Conservation (phyloP, 768 basidiomycete genomes). For the Termitomyces sp. region DNA sequence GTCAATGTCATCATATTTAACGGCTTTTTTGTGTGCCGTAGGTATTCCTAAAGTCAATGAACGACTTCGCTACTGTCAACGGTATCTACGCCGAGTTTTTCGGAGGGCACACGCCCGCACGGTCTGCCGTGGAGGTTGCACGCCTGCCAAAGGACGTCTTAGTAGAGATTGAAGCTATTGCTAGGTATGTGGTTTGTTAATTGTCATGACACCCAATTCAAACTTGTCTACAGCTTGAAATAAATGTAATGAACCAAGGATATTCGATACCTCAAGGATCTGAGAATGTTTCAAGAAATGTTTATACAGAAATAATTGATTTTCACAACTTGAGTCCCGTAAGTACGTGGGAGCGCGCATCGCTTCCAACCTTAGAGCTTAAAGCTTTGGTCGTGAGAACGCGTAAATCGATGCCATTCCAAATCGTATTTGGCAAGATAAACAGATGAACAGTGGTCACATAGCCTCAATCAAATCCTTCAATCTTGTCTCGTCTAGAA, state of each 20-base stretch:
- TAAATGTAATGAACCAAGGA: constrained; percentile 9
- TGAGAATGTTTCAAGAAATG: constrained; percentile 6
- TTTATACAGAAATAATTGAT: constrained; percentile 3
- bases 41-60: constrained; percentile 92
- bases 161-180: constrained; percentile 90
- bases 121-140: constrained; percentile 87
- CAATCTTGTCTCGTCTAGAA: constrained; percentile 73
- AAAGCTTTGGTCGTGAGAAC: neutral
- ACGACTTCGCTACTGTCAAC: constrained; percentile 84
- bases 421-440: neutral
- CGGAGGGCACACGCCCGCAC: constrained; percentile 86
- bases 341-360: neutral
- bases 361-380: neutral
- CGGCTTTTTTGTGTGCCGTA: constrained; percentile 21
- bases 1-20: neutral
- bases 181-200: constrained; percentile 43
- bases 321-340: neutral
- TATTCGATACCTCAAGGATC: neutral
- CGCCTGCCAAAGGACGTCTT: constrained; percentile 87
- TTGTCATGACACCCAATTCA: neutral
- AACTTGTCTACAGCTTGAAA: constrained; percentile 24
- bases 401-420: constrained; percentile 3
- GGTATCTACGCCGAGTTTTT: constrained; percentile 79
- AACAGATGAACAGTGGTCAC: constrained; percentile 33
- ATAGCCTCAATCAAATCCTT: constrained; percentile 83